Evolutionary conservation across 345 rosid genomes (phyloP).

Genomic region (Populus ilicifolia): DNA sequence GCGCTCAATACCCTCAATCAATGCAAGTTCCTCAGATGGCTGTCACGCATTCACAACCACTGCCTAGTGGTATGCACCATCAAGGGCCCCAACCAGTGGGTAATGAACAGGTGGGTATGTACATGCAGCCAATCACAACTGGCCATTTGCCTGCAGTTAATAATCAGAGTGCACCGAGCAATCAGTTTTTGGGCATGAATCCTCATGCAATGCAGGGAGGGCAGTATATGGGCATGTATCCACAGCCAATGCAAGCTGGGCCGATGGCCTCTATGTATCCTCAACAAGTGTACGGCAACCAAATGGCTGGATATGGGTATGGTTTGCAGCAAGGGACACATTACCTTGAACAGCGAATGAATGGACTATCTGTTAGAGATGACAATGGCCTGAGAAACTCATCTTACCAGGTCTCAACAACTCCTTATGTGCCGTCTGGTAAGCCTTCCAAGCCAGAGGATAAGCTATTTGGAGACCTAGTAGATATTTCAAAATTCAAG

Average conservation of each 20-base stretch:
- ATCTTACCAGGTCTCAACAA: slow-evolving; percentile 47
- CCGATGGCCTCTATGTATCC: slow-evolving; percentile 48
- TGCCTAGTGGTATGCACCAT: slow-evolving; percentile 37
- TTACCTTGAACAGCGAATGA: slow-evolving; percentile 76
- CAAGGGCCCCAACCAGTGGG: slow-evolving; percentile 45
- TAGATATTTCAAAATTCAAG: slow-evolving; percentile 82
- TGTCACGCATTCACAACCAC: slow-evolving; percentile 41
- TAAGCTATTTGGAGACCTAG: slow-evolving; percentile 95
- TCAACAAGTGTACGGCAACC: slow-evolving; percentile 66
- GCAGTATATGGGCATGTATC: slow-evolving; percentile 53
- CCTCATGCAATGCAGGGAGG: slow-evolving; percentile 56
- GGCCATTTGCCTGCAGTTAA: slow-evolving; percentile 28
- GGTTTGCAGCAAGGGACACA: slow-evolving; percentile 58
- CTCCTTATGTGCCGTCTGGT: slow-evolving; percentile 54
- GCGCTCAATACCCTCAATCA: slow-evolving; percentile 55
- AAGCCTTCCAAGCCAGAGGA: slow-evolving; percentile 48
- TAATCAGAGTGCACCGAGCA: slow-evolving; percentile 27
- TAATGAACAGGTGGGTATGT: slow-evolving; percentile 59
- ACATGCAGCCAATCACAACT: slow-evolving; percentile 49
- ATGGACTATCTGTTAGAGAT: slow-evolving; percentile 28
- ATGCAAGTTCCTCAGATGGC: slow-evolving; percentile 53
- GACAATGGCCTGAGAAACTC: slow-evolving; percentile 29
- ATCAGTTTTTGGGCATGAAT: slow-evolving; percentile 40
- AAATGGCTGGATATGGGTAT: slow-evolving; percentile 69
- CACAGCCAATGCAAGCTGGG: slow-evolving; percentile 45